Conservation (phyloP, 2,329 filamentous ascomycete species). For the Fusarium sambucinum region DNA sequence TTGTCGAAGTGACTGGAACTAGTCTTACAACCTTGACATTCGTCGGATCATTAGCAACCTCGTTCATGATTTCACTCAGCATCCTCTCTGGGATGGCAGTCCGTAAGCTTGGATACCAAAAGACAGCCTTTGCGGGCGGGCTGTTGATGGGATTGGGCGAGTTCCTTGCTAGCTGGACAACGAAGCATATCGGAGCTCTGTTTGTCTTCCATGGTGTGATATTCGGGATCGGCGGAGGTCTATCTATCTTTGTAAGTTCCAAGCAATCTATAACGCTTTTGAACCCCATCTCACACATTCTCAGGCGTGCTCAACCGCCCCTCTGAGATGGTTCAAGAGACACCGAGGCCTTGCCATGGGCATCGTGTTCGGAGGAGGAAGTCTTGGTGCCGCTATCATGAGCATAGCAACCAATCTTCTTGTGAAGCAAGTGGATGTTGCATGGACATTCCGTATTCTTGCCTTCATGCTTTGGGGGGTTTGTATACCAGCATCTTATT, state of each 20-base stretch:
- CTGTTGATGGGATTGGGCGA: conserved; percentile 49
- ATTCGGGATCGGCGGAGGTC: conserved; percentile 45
- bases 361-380: conserved; percentile 49
- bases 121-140: conserved; percentile 40
- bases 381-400: conserved; percentile 48
- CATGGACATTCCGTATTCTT: conserved; percentile 48
- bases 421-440: conserved; percentile 40
- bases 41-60: conserved; percentile 48
- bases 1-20: conserved; percentile 43
- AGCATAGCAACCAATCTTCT: conserved; percentile 46
- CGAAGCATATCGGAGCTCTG: conserved; percentile 41
- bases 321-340: conserved; percentile 46
- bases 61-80: conserved; percentile 46
- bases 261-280: rapidly evolving
- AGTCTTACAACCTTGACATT: conserved; percentile 48
- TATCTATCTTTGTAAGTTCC: conserved; percentile 41
- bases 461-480: conserved; percentile 48
- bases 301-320: conserved; percentile 44
- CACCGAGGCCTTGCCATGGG: conserved; percentile 48
- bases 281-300: rapidly evolving
- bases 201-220: conserved; percentile 47
- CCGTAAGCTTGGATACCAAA: conserved; percentile 42
- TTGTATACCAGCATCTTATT: conserved; percentile 48
- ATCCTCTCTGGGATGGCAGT: conserved; percentile 37
- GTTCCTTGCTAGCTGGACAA: conserved; percentile 48